Conservation (phyloP, 345 rosid species). For the Eutrema japonicum region DNA sequence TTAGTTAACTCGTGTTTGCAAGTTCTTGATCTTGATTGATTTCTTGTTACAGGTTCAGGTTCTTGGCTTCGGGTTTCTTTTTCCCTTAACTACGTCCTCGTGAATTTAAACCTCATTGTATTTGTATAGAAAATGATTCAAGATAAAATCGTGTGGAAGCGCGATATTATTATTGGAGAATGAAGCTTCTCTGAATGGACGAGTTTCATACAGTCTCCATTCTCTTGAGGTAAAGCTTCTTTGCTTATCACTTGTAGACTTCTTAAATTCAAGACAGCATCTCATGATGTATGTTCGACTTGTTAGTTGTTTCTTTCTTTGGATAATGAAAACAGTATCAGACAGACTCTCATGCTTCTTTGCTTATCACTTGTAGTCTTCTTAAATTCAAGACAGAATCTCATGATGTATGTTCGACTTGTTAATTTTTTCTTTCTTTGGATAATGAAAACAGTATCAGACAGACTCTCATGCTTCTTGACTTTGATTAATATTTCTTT, state of each 20-base stretch:
- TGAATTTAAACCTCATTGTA: neutral
- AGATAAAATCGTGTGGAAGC: neutral
- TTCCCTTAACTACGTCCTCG: neutral
- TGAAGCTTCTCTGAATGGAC: constrained; percentile 10
- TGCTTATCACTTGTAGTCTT: constrained; percentile 2
- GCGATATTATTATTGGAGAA: neutral
- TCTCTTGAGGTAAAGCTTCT: constrained; percentile 13
- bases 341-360: neutral
- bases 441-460: constrained; percentile 8
- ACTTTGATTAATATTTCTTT: neutral
- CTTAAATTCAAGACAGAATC: constrained; percentile 2
- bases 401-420: constrained; percentile 1
- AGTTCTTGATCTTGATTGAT: neutral
- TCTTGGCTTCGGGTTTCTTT: constrained; percentile 22
- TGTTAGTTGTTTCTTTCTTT: constrained; percentile 3
- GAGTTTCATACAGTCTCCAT: constrained; percentile 4
- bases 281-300: neutral
- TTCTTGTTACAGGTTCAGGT: constrained; percentile 28
- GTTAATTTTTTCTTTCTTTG: constrained; percentile 3
- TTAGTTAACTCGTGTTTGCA: neutral
- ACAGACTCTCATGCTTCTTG: neutral
- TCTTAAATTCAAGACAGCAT: constrained; percentile 2
- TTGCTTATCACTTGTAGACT: constrained; percentile 6
- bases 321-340: constrained; percentile 12
- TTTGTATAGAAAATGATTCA: neutral